Percentiles rank a stretch among this genome's conserved stretches.
phyloP scores from a whole-genome alignment of 108 stramenopile species.

The Cyclotella kingstonii region DNA sequence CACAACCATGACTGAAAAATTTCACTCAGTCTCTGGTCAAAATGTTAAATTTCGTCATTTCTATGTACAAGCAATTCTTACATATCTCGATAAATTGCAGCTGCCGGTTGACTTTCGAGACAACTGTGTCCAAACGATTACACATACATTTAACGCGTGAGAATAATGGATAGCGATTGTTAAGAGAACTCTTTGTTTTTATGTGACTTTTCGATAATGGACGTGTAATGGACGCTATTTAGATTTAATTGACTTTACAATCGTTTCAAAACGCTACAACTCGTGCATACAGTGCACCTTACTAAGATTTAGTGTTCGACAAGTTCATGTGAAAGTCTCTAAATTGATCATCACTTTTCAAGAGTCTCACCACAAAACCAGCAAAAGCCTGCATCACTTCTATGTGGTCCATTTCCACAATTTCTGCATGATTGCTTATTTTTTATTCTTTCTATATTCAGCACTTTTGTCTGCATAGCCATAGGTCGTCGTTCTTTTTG shows the following conservation, averaged over 20 bases:
- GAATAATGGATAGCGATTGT: background rate
- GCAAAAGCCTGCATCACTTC: conserved; percentile 52
- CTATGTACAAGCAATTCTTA: conserved; percentile 25
- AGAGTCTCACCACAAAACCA: conserved; percentile 52
- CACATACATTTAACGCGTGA: conserved; percentile 28
- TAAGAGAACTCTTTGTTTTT: no score
- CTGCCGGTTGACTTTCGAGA: conserved; percentile 22
- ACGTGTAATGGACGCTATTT: no score
- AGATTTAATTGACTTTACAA: no score
- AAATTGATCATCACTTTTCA: background rate
- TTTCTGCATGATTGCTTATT: conserved; percentile 25
- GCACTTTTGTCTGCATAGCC: conserved; percentile 11
- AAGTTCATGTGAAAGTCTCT: background rate
- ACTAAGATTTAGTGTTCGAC: no score
- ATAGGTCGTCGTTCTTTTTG: conserved; percentile 30
- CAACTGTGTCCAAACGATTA: conserved; percentile 21
- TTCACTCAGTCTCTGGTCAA: conserved; percentile 14
- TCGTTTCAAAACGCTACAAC: no score
- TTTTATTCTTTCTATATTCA: conserved; percentile 2
- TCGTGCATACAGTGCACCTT: no score
- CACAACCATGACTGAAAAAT: conserved; percentile 26
- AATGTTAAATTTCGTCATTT: conserved; percentile 26
- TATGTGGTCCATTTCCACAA: conserved; percentile 57
- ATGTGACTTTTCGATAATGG: no score
- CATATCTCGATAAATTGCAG: conserved; percentile 13